Conservation (phyloP, 2,329 filamentous ascomycete genomes). For the Cladosporium cucumerinum region DNA sequence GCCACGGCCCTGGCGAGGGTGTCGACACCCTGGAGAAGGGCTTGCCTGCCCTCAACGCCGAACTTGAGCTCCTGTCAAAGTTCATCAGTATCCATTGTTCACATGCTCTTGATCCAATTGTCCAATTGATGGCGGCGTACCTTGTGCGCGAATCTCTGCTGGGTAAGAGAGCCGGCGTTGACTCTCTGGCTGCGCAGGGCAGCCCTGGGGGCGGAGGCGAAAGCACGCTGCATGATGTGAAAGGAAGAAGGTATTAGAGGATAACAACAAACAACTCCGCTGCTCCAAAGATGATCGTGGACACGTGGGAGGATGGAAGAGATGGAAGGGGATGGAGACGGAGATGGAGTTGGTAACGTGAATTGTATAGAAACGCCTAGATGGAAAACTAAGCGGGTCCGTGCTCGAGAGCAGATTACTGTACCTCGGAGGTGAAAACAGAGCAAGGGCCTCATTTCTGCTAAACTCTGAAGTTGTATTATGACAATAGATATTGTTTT, state of each 20-base stretch:
- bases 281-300: conserved; percentile 6
- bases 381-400: background rate
- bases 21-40: conserved; percentile 90
- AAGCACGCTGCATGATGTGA: conserved; percentile 81
- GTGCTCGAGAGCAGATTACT: background rate
- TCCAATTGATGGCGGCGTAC: conserved; percentile 49
- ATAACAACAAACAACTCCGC: conserved; percentile 11
- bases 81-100: conserved; percentile 27
- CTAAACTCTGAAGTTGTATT: background rate
- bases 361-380: conserved; percentile 10
- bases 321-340: conserved; percentile 16
- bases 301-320: conserved; percentile 13
- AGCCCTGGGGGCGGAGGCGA: conserved; percentile 75
- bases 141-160: conserved; percentile 97
- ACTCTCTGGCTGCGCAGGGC: conserved; percentile 68
- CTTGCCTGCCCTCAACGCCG: conserved; percentile 86
- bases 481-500: background rate
- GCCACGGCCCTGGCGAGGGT: conserved; percentile 94
- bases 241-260: conserved; percentile 14
- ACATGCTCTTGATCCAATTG: background rate
- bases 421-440: background rate
- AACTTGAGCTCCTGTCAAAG: conserved; percentile 85
- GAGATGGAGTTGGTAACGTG: conserved; percentile 1
- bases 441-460: background rate
- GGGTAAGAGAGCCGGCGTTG: conserved; percentile 62